A percentile compares a stretch with the other conserved stretches of the same genome.
phyloP scores from a whole-genome alignment of 805 yeast species.

The Starmerella apicola region DNA sequence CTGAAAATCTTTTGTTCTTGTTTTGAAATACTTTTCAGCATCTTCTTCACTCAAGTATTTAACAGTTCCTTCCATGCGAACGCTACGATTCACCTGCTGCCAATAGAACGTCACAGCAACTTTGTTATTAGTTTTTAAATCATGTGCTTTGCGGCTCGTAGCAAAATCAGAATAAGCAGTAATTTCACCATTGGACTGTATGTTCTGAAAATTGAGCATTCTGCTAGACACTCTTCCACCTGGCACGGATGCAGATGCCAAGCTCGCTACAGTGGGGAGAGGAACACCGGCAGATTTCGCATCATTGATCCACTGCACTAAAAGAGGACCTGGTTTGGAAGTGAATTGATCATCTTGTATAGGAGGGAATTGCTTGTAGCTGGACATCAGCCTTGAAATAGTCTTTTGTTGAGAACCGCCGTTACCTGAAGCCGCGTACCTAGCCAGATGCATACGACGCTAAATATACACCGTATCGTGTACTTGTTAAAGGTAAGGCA shows the following conservation, averaged over 20 bases:
- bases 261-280: conserved; percentile 70
- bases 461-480: too few species aligned
- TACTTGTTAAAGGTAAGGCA: too few species aligned
- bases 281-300: conserved; percentile 46
- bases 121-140: conserved; percentile 53
- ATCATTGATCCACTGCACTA: conserved; percentile 71
- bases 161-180: conserved; percentile 85
- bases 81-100: conserved; percentile 82
- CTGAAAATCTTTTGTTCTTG: conserved; percentile 82
- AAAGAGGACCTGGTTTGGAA: conserved; percentile 40
- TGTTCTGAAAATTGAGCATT: conserved; percentile 72
- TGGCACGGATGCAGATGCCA: conserved; percentile 77
- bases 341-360: conserved; percentile 50
- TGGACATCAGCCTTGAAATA: neutral
- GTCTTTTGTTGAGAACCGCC: too few species aligned
- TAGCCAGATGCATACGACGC: too few species aligned
- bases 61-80: conserved; percentile 75
- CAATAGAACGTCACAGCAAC: conserved; percentile 84
- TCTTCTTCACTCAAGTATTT: conserved; percentile 61
- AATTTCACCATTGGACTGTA: conserved; percentile 63
- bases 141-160: conserved; percentile 64
- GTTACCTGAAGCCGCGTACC: too few species aligned
- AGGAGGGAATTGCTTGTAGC: neutral
- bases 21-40: conserved; percentile 60
- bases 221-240: conserved; percentile 79